phyloP scores from a whole-genome alignment of 2,329 filamentous ascomycete genomes.

The Colletotrichum tabaci region DNA sequence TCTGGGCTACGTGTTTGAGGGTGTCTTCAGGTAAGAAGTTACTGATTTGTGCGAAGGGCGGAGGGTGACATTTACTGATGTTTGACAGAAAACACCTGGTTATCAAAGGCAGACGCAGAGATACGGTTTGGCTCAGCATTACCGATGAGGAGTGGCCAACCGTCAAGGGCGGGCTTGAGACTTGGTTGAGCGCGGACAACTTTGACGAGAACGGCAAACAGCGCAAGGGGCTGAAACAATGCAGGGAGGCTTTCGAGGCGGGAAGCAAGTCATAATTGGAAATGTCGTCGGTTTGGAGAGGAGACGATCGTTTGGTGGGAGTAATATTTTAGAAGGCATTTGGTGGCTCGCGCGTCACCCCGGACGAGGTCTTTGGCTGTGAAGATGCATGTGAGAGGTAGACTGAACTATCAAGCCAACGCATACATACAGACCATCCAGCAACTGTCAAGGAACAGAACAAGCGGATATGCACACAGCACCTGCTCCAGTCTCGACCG shows the following conservation, averaged over 20 bases:
- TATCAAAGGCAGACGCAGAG: constrained; percentile 68
- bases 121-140: constrained; percentile 74
- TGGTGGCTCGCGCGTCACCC: too few species aligned
- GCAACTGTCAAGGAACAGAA: background rate
- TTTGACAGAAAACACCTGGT: constrained; percentile 68
- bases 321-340: background rate
- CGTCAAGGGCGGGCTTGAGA: constrained; percentile 62
- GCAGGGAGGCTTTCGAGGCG: constrained; percentile 41
- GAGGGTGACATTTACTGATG: background rate
- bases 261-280: background rate
- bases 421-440: background rate
- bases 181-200: constrained; percentile 69
- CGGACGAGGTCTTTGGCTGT: background rate
- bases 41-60: background rate
- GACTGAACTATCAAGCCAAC: background rate
- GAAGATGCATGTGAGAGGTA: background rate
- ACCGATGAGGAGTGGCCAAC: constrained; percentile 71
- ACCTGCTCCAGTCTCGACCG: background rate
- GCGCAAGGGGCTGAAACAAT: constrained; percentile 59
- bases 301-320: background rate
- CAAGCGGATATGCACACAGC: constrained; percentile 20
- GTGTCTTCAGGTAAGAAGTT: constrained; percentile 63
- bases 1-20: constrained; percentile 73
- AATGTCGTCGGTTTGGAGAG: background rate
- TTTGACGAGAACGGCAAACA: constrained; percentile 70